Evolutionary conservation across 2,329 filamentous ascomycete genomes (phyloP), one percentile per base, ranked within the genome.

Genomic region (Aspergillus neotritici): DNA sequence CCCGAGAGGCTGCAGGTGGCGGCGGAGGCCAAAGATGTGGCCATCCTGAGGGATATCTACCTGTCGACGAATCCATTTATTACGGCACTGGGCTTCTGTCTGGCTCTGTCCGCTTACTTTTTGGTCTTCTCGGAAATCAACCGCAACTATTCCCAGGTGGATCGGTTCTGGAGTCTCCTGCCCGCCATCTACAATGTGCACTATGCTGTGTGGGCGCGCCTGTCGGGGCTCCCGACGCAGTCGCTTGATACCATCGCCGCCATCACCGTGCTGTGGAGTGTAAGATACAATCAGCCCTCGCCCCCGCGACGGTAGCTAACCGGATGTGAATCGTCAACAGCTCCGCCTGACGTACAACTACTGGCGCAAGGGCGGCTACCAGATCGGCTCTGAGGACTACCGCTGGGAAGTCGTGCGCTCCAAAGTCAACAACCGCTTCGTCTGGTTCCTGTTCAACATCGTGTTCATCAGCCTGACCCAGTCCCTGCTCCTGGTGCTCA

Each of bases 101-200:
- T 94, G 13, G 74, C 81, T 32, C 65, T 94, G n/a, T 81, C 81
- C 1, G 76, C 77, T 4, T 58, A 93, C 21, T 86, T 94, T 57
- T 71, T 95, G 16, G 60, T 91, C 28, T 72, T 82, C 4, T 87
- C 89, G 1, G 91, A 97, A 66, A 68, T 88, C 70, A 97, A 94
- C 69, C 79, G 78, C 59, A 98, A 98, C 67, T 96, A 90, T 66
- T 96, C 90, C n/a, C 93, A 98, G 68, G 84, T 98, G 33, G 93
- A 98, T 66, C 82, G 93, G 37, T 71, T 84, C 56, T 98, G 93
- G 93, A 93, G 87, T 61, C 75, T 98, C 48, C 70, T 98, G 39
- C 93, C 93, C 1, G 84, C 87, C 6, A 60, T 95, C 39, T 97
- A 94, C 68, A 85, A 93, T 62, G 77, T 82, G 5, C 90, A 98